Conservation (phyloP, 805 yeast species). For the Starmerella asiatica region DNA sequence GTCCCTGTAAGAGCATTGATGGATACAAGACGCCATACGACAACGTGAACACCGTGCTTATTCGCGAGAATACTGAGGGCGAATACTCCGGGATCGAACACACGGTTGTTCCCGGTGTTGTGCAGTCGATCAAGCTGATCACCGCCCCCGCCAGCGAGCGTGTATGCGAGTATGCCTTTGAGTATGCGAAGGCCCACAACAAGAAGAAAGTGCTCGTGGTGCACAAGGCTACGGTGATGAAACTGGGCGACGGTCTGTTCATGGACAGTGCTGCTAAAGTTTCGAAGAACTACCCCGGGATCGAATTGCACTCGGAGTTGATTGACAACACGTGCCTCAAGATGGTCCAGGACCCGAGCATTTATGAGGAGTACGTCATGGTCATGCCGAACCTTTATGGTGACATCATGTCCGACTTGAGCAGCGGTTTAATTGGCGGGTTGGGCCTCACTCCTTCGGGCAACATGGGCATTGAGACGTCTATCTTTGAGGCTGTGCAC, state of each 20-base stretch:
- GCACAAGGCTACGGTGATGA: constrained; percentile 98
- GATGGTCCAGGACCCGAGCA: constrained; percentile 77
- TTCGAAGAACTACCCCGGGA: constrained; percentile 83
- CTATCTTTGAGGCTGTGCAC: constrained; percentile 98
- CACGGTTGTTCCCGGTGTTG: constrained; percentile 95
- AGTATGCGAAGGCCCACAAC: constrained; percentile 79
- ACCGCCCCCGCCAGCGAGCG: constrained; percentile 93
- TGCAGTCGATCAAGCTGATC: constrained; percentile 93
- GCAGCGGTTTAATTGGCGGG: constrained; percentile 97
- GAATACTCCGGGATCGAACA: constrained; percentile 99
- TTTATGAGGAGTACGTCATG: constrained; percentile 78
- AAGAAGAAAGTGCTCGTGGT: constrained; percentile 86
- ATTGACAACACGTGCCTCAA: constrained; percentile 91
- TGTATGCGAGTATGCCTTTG: constrained; percentile 92
- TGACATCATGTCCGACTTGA: constrained; percentile 95
- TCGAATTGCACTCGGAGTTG: constrained; percentile 69
- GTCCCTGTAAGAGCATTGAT: constrained; percentile 87
- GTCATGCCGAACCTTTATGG: constrained; percentile 99
- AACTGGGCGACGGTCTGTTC: constrained; percentile 94
- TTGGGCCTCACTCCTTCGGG: constrained; percentile 98
- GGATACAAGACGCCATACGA: constrained; percentile 88
- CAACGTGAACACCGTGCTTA: constrained; percentile 84
- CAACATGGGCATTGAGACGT: constrained; percentile 96
- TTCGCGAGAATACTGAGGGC: constrained; percentile 98
- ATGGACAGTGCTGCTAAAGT: constrained; percentile 82